Evolutionary conservation across 75 land plant species (phyloP).

Genomic region (Gnetum montanum): DNA sequence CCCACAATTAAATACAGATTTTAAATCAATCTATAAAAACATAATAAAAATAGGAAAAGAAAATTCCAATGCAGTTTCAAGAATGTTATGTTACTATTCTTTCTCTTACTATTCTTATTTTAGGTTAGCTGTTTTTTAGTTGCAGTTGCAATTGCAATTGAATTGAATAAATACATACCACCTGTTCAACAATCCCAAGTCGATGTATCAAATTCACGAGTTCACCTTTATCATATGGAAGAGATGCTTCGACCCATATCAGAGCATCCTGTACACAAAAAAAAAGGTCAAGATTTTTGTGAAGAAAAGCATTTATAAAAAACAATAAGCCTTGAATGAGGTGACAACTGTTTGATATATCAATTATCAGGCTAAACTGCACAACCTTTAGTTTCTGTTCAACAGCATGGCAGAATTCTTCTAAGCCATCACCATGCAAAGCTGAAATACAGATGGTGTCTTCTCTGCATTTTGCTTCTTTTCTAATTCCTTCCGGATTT

Average conservation of each 20-base stretch:
- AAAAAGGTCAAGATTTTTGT: not conserved
- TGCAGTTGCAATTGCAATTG: not conserved
- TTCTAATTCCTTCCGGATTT: constrained; percentile 43
- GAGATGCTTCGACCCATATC: constrained; percentile 77
- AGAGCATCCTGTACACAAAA: constrained; percentile 60
- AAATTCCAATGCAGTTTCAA: not conserved
- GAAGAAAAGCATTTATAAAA: not conserved
- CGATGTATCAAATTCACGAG: constrained; percentile 69
- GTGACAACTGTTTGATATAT: not conserved
- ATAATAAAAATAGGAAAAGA: not conserved
- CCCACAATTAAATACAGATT: too few relatives aligned
- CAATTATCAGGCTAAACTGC: too few relatives aligned
- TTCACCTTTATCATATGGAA: constrained; percentile 90
- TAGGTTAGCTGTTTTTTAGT: not conserved
- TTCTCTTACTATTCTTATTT: not conserved
- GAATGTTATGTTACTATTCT: not conserved
- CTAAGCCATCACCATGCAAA: constrained; percentile 62
- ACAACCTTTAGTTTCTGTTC: constrained; percentile 80
- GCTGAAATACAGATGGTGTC: constrained; percentile 82
- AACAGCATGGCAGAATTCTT: constrained; percentile 63
- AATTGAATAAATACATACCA: constrained; percentile 38
- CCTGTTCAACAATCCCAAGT: constrained; percentile 72
- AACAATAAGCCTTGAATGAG: not conserved
- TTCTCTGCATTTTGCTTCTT: constrained; percentile 38
- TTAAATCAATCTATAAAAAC: not conserved